Evolutionary conservation across 2,329 filamentous ascomycete species (phyloP), one percentile per base, ranked within the genome.

Genomic region (Microsporum canis): DNA sequence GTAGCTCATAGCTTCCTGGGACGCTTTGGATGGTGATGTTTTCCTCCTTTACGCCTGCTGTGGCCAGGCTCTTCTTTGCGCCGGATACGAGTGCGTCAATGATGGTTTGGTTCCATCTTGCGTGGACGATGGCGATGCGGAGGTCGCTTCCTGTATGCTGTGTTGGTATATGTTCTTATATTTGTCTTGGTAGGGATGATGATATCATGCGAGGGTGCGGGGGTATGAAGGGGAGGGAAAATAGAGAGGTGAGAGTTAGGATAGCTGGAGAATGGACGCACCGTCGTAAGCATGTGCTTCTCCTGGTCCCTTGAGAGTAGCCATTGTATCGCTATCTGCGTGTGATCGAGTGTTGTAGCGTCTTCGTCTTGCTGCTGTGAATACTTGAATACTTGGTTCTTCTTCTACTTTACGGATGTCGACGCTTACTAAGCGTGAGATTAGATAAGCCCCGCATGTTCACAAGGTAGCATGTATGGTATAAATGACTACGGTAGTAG

Each of bases 41-140:
- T 69, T 88, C 84, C 70, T 91, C 85, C 72, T 85, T 85, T 61
- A 99, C 92, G 60, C 94, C 94, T 59, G 87, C 84, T 49, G 83
- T 83, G 38, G 87, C 78, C 61, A 99, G 85, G 71, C 87, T 87
- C 68, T 87, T 86, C 76, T 87, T 89, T 53, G 89, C 84, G 66
- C 94, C 94, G 59, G 82, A 79, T 63, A 99, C 82, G 61, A 99
- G 85, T 59, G 90, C 85, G 62, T 88, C 85, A 75, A 97, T 96
- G 72, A 99, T 89, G 66, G 82, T 82, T 66, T 81, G 82, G 79
- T 99, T 99, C 94, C 94, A 99, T 70, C 94, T 86, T 62, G 92
- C 92, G 78, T 97, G 94, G 62, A 99, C 84, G 72, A 99, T 97
- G 72, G 88, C 92, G 72, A 99, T 87, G 71, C 94, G 89, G 65